phyloP scores from a whole-genome alignment of 2,329 filamentous ascomycete genomes.

The Chaetomiaceae sp. region DNA sequence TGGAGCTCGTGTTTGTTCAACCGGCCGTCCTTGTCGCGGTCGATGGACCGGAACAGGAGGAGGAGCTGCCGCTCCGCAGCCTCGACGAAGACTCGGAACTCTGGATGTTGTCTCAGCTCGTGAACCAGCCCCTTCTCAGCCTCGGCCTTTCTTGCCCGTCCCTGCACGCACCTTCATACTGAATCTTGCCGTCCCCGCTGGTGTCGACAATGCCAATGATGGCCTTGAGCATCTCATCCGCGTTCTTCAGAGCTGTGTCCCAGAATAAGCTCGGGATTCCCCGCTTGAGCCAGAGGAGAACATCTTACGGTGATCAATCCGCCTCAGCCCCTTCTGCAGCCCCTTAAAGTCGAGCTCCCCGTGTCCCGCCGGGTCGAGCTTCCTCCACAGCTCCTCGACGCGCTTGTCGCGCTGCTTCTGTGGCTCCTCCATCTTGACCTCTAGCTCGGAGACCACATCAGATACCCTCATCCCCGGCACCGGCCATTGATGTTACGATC shows the following conservation, averaged over 20 bases:
- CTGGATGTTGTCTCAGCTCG: slow-evolving; percentile 41
- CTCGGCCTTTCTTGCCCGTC: background rate
- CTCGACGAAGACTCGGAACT: slow-evolving; percentile 86
- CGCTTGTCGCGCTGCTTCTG: slow-evolving; percentile 75
- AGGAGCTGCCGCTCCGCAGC: slow-evolving; percentile 81
- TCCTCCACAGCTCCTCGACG: slow-evolving; percentile 78
- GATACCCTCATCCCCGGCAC: slow-evolving; percentile 38
- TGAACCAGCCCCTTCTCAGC: background rate
- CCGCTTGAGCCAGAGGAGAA: background rate
- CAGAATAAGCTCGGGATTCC: slow-evolving; percentile 14
- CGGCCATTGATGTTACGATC: slow-evolving; percentile 39
- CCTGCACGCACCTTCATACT: slow-evolving; percentile 67
- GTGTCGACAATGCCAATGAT: slow-evolving; percentile 79
- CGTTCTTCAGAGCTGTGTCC: slow-evolving; percentile 71
- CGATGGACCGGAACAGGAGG: slow-evolving; percentile 79
- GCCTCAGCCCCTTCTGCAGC: slow-evolving; percentile 76
- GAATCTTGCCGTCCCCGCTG: slow-evolving; percentile 82
- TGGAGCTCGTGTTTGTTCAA: slow-evolving; percentile 83
- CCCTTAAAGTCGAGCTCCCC: slow-evolving; percentile 81
- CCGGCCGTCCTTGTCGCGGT: slow-evolving; percentile 77
- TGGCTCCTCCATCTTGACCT: slow-evolving; percentile 69
- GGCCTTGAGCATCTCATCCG: slow-evolving; percentile 75
- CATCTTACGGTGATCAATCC: slow-evolving; percentile 81
- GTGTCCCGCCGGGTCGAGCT: slow-evolving; percentile 70
- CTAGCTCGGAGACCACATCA: slow-evolving; percentile 48